Base-by-base conservation (phyloP, 345 rosid genomes). In the Raphanus sativus region DNA sequence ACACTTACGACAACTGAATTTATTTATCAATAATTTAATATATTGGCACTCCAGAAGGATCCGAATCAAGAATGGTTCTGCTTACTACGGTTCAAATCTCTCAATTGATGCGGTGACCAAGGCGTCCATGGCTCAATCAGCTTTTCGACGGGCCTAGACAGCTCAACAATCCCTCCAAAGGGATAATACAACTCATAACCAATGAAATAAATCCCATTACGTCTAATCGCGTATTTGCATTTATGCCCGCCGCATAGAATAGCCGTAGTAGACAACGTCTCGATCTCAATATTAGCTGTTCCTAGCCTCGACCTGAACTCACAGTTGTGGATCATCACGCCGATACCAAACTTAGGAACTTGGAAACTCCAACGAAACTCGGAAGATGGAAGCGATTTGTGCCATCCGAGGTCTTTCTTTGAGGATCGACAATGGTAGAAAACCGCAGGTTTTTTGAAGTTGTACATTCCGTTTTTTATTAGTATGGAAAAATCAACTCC, bases 101-200 rank as follows among this genome's bases (percentile, higher is more conserved):
- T 32, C 36, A 78, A 2, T 16, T 78, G 81, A 13, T 65, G 73
- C 5, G 81, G 81, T 6, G 77, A 71, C 77, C 77, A 77, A 30
- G 72, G 67, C 67, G 66, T 66, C 77, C 81, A 77, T 28, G 81
- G 81, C 55, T 78, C 73, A 11, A 78, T 62, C 1, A 78, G 67
- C 62, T 78, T 78, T 73, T 78, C 62, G 0, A 59, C 81, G 0
- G 81, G 77, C 32, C 77, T 78, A 8, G 63, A 66, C 28, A 78
- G 6, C 9, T 78, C 81, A 3, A 78, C 4, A 60, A 21, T 56
- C 32, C 54, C 25, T 42, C 69, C 73, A 24, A 78, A 66, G 34
- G 81, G 81, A 24, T 34, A 71, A 78, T 78, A 78, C 67, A 78
- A 56, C 77, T 78, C 81, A 3, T 78, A 38, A 6, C 81, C 81